Evolutionary conservation across 73 alveolate genomes (phyloP), one percentile per base, ranked within the genome.

Genomic region (Stentor coeruleus): DNA sequence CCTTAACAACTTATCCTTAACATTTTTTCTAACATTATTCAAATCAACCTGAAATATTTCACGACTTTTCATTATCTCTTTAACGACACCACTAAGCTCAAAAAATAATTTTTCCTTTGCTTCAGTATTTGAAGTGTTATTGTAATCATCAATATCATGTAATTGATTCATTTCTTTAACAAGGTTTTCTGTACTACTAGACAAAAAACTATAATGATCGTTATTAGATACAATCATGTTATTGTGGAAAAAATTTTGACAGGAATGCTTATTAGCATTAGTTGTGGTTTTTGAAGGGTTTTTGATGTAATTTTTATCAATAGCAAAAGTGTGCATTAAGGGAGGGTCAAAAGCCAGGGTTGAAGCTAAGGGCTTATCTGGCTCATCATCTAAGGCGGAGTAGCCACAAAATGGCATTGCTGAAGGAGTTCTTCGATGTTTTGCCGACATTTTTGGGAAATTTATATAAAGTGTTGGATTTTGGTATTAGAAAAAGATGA

Each of bases 271-370:
- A n/a, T n/a, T n/a, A 20, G 20, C 20, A 20, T 11, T 49, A 11
- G 6, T 49, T 49, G 28, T 20, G 20, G 66, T 49, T 49, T 49
- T 49, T 6, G 20, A 6, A 11, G 66, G 66, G 66, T 49, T 49
- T 49, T 49, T 49, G 20, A 49, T 6, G 28, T 20, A 20, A 49
- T 6, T 20, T 49, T 49, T 6, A 11, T 49, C 66, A n/a, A n/a
- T n/a, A n/a, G 66, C 6, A n/a, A n/a, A n/a, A n/a, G n/a, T n/a
- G n/a, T n/a, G n/a, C n/a, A n/a, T n/a, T n/a, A n/a, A n/a, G 20
- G 66, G 66, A 49, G 66, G 66, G 66, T 49, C 66, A 49, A 49
- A 49, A 11, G 66, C 20, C 66, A 49, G 66, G 66, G 6, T 49
- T 49, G 66, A 49, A 49, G 66, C 20, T 6, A 49, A 49, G n/a